Percentiles rank a stretch among this genome's conserved stretches.
Conservation (phyloP, 495 filamentous ascomycete genomes). For the Aspergillus avenaceus region DNA sequence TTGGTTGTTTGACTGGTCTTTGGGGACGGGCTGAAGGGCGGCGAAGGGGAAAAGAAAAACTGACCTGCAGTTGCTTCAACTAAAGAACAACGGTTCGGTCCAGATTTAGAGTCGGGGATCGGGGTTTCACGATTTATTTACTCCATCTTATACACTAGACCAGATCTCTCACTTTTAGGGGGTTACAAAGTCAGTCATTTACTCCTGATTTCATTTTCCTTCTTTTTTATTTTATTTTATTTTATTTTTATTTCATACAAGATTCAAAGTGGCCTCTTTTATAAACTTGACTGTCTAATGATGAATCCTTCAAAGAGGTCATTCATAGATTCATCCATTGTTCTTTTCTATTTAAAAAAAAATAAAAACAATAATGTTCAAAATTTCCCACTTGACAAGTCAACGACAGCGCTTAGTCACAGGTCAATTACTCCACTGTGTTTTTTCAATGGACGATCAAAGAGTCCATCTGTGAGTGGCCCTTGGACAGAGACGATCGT, state of each 20-base stretch:
- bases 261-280: too few relatives aligned
- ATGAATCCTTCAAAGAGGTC: too few relatives aligned
- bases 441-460: background rate
- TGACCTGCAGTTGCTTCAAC: background rate
- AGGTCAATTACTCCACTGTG: background rate
- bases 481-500: conserved; percentile 1
- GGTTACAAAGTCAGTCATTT: background rate
- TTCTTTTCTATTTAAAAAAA: background rate
- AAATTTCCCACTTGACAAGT: too few relatives aligned
- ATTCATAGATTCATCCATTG: too few relatives aligned
- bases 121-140: background rate
- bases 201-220: background rate
- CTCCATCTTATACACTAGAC: background rate
- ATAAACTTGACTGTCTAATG: too few relatives aligned
- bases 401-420: background rate
- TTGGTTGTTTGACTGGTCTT: conserved; percentile 2
- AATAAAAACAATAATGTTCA: too few relatives aligned
- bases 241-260: background rate
- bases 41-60: conserved; percentile 1
- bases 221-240: background rate
- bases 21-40: background rate
- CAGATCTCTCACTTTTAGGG: background rate
- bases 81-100: background rate
- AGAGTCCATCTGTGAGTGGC: background rate
- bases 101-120: conserved; percentile 1